A percentile compares a stretch with the other conserved stretches of the same genome.
Evolutionary conservation across 352 stramenopile genomes (phyloP).

Genomic region (Achlya hypogyna): DNA sequence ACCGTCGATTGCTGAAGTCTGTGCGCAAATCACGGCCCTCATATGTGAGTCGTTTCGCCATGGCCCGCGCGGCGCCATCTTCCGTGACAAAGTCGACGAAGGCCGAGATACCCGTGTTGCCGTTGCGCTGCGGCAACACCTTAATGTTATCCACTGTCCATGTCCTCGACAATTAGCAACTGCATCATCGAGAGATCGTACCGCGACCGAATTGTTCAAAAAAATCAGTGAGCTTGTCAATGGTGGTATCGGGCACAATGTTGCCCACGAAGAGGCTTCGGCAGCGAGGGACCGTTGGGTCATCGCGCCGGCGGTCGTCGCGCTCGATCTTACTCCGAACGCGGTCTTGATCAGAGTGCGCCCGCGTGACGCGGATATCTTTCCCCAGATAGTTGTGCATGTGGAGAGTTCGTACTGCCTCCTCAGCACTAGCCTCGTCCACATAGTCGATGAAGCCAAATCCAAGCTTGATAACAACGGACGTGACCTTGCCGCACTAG

Average conservation of each 20-base stretch:
- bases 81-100: conserved; percentile 51
- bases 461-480: conserved; percentile 46
- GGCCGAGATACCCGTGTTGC: conserved; percentile 45
- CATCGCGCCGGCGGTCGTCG: background rate
- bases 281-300: conserved; percentile 13
- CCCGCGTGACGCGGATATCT: conserved; percentile 1
- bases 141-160: conserved; percentile 48
- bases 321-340: conserved; percentile 21
- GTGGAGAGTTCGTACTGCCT: conserved; percentile 6
- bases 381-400: background rate
- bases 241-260: conserved; percentile 51
- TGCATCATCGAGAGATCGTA: conserved; percentile 17
- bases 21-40: conserved; percentile 12
- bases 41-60: background rate
- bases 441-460: conserved; percentile 51
- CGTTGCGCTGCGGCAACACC: conserved; percentile 36
- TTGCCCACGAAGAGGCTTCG: conserved; percentile 54
- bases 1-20: conserved; percentile 17
- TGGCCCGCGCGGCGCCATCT: conserved; percentile 21
- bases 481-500: conserved; percentile 40
- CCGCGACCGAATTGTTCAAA: conserved; percentile 48
- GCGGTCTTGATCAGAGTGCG: conserved; percentile 3
- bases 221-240: conserved; percentile 44
- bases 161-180: background rate
- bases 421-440: conserved; percentile 36